Conservation (phyloP, 495 filamentous ascomycete species). For the Daldinia vernicosa region DNA sequence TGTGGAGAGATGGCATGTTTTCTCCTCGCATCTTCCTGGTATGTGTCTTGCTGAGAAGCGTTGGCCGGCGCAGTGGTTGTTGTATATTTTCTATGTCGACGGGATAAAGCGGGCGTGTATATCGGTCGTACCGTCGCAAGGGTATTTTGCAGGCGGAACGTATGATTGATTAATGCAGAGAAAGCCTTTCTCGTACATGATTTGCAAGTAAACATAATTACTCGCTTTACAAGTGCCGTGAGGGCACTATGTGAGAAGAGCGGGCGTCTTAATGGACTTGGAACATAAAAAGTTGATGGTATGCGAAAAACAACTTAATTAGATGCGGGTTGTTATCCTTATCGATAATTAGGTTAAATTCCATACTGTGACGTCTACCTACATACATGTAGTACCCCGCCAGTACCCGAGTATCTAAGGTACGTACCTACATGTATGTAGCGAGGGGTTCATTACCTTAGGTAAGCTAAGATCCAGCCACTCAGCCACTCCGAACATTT, state of each 20-base stretch:
- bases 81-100: conserved; percentile 23
- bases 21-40: conserved; percentile 28
- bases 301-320: conserved; percentile 3
- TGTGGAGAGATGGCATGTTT: conserved; percentile 25
- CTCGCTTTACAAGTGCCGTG: background rate
- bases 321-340: background rate
- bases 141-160: conserved; percentile 13
- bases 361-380: background rate
- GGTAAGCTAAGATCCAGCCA: background rate
- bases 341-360: conserved; percentile 1
- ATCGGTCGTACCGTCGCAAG: conserved; percentile 2
- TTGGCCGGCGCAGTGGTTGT: background rate
- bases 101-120: conserved; percentile 1
- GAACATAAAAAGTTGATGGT: background rate
- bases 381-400: no score
- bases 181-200: conserved; percentile 47
- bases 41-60: background rate
- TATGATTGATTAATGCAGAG: conserved; percentile 11
- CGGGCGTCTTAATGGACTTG: background rate
- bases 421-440: no score
- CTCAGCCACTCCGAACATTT: background rate
- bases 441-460: background rate
- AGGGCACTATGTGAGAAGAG: background rate
- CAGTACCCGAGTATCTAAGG: background rate
- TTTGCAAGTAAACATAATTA: conserved; percentile 54